phyloP scores from a whole-genome alignment of 495 filamentous ascomycete genomes.

The Daldinia caldariorum region DNA sequence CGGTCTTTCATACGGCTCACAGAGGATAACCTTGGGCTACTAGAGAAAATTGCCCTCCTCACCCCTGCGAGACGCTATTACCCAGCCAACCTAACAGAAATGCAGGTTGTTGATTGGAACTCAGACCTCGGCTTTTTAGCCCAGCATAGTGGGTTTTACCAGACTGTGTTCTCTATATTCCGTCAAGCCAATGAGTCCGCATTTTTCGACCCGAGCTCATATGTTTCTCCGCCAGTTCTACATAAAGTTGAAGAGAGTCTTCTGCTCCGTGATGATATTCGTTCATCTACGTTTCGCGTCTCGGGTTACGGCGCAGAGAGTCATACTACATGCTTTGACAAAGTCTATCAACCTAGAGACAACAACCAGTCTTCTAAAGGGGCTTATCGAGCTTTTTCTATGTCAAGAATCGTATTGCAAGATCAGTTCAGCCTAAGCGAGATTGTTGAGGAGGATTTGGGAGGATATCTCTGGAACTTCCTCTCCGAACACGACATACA shows the following conservation, averaged over 20 bases:
- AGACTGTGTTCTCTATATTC: slow-evolving; percentile 54
- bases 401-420: slow-evolving; percentile 26
- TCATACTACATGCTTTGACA: slow-evolving; percentile 51
- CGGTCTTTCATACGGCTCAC: slow-evolving; percentile 61
- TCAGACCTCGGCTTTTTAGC: slow-evolving; percentile 53
- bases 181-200: slow-evolving; percentile 50
- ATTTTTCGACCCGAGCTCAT: slow-evolving; percentile 36
- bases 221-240: neutral
- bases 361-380: slow-evolving; percentile 12
- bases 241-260: slow-evolving; percentile 36
- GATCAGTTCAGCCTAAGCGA: neutral
- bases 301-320: slow-evolving; percentile 64
- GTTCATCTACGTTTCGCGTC: slow-evolving; percentile 59
- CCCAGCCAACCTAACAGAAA: slow-evolving; percentile 32
- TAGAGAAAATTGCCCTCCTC: slow-evolving; percentile 59
- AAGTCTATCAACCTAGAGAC: slow-evolving; percentile 47
- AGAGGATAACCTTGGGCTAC: slow-evolving; percentile 50
- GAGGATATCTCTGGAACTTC: slow-evolving; percentile 1
- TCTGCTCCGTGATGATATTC: slow-evolving; percentile 55
- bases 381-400: slow-evolving; percentile 16
- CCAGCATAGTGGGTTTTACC: slow-evolving; percentile 63
- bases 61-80: slow-evolving; percentile 58
- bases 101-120: slow-evolving; percentile 47
- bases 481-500: neutral
- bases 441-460: neutral